These are phyloP conservation scores for Globisporangium irregulare DNA, from an alignment of 352 stramenopile species.

Conservation along the genomic window DNA sequence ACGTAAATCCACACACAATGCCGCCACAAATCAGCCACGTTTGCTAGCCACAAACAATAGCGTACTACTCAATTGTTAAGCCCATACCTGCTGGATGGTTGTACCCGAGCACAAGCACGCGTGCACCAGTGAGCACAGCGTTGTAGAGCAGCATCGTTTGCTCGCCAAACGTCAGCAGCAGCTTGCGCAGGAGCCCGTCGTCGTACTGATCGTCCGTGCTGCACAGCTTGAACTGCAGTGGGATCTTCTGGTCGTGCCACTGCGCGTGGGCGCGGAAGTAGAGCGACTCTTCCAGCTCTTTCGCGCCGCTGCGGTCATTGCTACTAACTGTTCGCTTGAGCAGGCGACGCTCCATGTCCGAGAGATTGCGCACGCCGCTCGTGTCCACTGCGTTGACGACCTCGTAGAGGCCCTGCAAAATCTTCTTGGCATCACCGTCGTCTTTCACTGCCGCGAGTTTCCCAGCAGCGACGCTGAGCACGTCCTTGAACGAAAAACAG, in stretches of 20 bases:
- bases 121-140: constrained; percentile 71
- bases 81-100: constrained; percentile 63
- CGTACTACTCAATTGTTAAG: background rate
- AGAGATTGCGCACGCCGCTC: constrained; percentile 55
- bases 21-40: background rate
- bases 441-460: constrained; percentile 58
- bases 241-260: constrained; percentile 64
- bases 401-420: constrained; percentile 61
- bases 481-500: constrained; percentile 70
- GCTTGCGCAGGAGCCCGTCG: constrained; percentile 59
- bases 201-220: constrained; percentile 85
- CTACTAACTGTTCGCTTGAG: constrained; percentile 75
- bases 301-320: constrained; percentile 30
- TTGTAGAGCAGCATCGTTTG: constrained; percentile 87
- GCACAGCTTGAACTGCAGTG: constrained; percentile 77
- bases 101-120: constrained; percentile 82
- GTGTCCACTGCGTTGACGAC: constrained; percentile 77
- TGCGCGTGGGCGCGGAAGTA: constrained; percentile 54
- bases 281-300: constrained; percentile 49
- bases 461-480: constrained; percentile 68
- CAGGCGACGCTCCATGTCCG: constrained; percentile 66
- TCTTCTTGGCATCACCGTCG: constrained; percentile 32
- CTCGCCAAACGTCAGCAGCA: constrained; percentile 80
- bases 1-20: background rate
- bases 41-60: background rate